Conservation (phyloP, 768 basidiomycete genomes). For the Candolleomyces eurysporus region DNA sequence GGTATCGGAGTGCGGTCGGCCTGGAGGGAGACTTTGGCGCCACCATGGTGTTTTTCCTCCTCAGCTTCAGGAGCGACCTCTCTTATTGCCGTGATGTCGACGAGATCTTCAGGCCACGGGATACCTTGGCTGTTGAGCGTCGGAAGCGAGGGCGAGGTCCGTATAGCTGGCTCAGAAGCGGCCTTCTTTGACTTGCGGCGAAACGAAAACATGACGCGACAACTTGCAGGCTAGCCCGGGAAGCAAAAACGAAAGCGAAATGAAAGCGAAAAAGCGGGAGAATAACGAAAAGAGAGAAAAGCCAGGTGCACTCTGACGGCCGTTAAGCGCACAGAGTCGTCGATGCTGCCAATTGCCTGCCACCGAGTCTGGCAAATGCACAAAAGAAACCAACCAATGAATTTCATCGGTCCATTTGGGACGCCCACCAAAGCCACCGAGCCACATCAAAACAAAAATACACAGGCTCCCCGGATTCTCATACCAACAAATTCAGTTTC, state of each 20-base stretch:
- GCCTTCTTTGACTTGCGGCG: constrained; percentile 65
- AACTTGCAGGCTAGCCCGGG: background rate
- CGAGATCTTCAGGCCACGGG: constrained; percentile 82
- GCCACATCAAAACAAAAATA: background rate
- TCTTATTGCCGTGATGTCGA: constrained; percentile 68
- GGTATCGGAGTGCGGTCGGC: constrained; percentile 57
- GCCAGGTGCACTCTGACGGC: background rate
- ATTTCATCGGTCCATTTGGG: constrained; percentile 6
- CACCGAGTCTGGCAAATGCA: background rate
- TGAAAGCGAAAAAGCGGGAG: background rate
- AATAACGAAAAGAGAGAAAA: background rate
- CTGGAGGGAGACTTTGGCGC: constrained; percentile 62
- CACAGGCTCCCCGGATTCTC: background rate
- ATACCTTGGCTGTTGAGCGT: constrained; percentile 73
- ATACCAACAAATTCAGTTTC: constrained; percentile 3
- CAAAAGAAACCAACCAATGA: constrained; percentile 2
- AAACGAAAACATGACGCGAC: constrained; percentile 63
- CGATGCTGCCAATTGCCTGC: background rate
- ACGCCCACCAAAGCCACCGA: background rate
- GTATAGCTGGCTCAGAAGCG: constrained; percentile 48
- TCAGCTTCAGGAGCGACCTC: constrained; percentile 27
- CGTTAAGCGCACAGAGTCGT: background rate
- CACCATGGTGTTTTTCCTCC: background rate
- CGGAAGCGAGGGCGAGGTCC: constrained; percentile 79
- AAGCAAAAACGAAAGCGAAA: constrained; percentile 1